A percentile compares a stretch with the other conserved stretches of the same genome.
Evolutionary conservation across 768 basidiomycete genomes (phyloP).

Genomic region (Auricularia sp.): DNA sequence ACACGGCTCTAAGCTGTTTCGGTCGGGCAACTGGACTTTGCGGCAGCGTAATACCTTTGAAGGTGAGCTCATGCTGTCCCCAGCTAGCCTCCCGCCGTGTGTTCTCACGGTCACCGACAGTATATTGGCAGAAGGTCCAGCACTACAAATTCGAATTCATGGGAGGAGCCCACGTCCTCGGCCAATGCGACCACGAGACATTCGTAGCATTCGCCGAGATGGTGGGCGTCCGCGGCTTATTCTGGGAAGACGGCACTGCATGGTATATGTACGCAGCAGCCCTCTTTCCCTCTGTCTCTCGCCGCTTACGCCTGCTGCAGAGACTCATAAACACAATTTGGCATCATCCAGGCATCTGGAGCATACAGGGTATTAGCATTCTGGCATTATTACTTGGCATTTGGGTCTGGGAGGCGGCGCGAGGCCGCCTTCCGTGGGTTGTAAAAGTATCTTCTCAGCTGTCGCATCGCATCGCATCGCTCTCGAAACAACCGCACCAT

Average conservation of each 20-base stretch:
- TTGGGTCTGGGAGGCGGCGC: too few species aligned
- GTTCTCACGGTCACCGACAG: background rate
- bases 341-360: too few species aligned
- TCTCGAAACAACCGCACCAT: too few species aligned
- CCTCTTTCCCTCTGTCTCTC: background rate
- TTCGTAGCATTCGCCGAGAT: background rate
- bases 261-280: background rate
- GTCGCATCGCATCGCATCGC: too few species aligned
- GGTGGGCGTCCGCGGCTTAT: background rate
- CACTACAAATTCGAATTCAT: conserved; percentile 1
- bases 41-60: background rate
- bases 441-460: too few species aligned
- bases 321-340: too few species aligned
- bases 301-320: background rate
- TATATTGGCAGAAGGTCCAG: background rate
- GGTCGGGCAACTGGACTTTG: background rate
- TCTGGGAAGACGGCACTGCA: background rate
- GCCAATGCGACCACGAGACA: background rate
- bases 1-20: background rate
- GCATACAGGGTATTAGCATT: too few species aligned
- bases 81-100: background rate
- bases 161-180: background rate
- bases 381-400: too few species aligned
- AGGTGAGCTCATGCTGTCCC: background rate
- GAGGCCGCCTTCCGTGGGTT: too few species aligned